Conservation (phyloP, 176 grass and related monocot genomes). For the Oryza meyeriana region DNA sequence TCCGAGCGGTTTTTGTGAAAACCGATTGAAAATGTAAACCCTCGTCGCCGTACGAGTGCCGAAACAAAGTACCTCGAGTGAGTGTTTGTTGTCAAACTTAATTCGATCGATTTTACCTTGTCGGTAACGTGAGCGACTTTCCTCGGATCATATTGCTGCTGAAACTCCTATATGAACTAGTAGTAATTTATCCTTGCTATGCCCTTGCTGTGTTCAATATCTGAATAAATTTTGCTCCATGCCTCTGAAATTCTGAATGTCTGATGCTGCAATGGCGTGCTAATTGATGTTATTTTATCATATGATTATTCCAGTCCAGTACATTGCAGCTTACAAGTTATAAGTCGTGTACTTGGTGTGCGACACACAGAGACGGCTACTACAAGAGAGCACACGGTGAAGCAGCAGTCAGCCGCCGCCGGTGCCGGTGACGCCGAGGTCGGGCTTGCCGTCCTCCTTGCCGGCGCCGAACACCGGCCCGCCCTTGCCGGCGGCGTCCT, state of each 20-base stretch:
- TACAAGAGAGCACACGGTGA: background rate
- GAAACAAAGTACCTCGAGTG: background rate
- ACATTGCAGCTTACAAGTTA: background rate
- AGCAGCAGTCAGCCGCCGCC: background rate
- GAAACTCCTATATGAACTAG: background rate
- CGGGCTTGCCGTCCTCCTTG: slow-evolving; percentile 47
- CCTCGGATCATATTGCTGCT: background rate
- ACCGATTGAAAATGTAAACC: no score
- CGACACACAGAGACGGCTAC: background rate
- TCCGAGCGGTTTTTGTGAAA: no score
- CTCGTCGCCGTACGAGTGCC: background rate
- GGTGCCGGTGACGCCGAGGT: slow-evolving; percentile 61
- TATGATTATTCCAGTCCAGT: background rate
- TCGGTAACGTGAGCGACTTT: background rate
- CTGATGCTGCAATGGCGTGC: background rate
- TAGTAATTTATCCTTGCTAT: background rate
- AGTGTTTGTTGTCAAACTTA: background rate
- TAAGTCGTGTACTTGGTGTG: background rate
- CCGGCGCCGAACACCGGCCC: slow-evolving; percentile 70
- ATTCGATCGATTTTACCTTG: background rate
- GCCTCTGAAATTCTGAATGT: background rate
- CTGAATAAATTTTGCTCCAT: background rate
- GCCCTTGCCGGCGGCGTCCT: slow-evolving; percentile 48
- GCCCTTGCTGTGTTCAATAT: background rate
- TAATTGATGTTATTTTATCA: background rate